Evolutionary conservation across 23 red algal genomes (phyloP).

Genomic region (Gracilaria domingensis): DNA sequence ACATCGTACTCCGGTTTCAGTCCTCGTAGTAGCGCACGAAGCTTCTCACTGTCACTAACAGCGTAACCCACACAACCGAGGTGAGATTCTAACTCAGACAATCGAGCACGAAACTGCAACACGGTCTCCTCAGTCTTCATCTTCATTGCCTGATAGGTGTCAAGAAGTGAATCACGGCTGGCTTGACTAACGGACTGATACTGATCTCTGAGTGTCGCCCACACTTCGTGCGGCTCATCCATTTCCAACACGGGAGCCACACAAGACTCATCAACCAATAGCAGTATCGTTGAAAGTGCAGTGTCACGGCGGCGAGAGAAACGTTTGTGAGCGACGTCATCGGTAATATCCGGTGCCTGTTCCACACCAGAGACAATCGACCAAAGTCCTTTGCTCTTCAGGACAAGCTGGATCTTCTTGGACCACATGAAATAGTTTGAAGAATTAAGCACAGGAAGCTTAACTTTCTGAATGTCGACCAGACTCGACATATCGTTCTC

Average conservation of each 20-base stretch:
- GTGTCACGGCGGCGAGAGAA: neutral
- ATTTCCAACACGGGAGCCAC: constrained; percentile 24
- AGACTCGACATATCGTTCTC: neutral
- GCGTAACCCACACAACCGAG: constrained; percentile 1
- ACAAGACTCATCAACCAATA: constrained; percentile 38
- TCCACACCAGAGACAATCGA: neutral
- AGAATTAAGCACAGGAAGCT: neutral
- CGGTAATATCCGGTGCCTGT: neutral
- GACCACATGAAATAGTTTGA: constrained; percentile 45
- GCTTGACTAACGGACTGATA: constrained; percentile 18
- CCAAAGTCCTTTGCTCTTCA: constrained; percentile 36
- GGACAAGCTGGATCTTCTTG: neutral
- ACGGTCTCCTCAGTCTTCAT: constrained; percentile 24
- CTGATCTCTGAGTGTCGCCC: constrained; percentile 1
- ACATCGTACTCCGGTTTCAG: constrained; percentile 17
- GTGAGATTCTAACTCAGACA: neutral
- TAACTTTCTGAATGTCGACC: neutral
- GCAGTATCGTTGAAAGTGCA: neutral
- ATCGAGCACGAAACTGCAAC: constrained; percentile 13
- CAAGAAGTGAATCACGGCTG: neutral
- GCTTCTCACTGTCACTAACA: constrained; percentile 10
- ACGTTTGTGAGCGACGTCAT: neutral
- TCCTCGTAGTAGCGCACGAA: constrained; percentile 27
- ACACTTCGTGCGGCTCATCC: neutral
- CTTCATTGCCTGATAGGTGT: constrained; percentile 9